Conservation (phyloP, 805 yeast species). For the Barnettozyma wickerhamii region DNA sequence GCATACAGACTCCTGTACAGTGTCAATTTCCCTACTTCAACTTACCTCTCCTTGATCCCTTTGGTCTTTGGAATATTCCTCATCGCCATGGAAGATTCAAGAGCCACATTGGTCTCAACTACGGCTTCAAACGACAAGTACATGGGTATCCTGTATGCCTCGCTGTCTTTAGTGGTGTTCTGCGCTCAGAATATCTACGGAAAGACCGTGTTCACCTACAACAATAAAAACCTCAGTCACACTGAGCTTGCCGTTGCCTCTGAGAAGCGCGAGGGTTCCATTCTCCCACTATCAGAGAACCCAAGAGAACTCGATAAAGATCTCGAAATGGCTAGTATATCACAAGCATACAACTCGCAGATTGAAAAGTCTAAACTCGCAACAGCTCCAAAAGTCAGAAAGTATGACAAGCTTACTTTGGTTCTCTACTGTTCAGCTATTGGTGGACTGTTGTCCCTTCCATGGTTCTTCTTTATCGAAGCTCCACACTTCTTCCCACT, state of each 20-base stretch:
- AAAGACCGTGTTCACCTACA: constrained; percentile 66
- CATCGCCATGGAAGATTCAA: constrained; percentile 29
- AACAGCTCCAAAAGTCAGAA: constrained; percentile 20
- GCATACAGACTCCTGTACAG: constrained; percentile 49
- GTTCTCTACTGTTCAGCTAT: constrained; percentile 72
- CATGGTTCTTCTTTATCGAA: constrained; percentile 68
- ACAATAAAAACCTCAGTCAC: constrained; percentile 23
- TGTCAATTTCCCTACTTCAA: constrained; percentile 45
- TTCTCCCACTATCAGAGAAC: constrained; percentile 7
- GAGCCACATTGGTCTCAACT: constrained; percentile 30
- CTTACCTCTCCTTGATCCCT: constrained; percentile 50
- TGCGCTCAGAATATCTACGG: constrained; percentile 86
- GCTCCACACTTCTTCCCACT: constrained; percentile 31
- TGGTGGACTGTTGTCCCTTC: constrained; percentile 68
- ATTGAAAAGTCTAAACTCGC: constrained; percentile 11
- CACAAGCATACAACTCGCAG: constrained; percentile 13
- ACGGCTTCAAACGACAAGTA: constrained; percentile 39
- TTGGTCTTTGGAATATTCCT: constrained; percentile 49
- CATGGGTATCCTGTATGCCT: constrained; percentile 65
- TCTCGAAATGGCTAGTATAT: constrained; percentile 8
- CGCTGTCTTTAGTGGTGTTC: constrained; percentile 65
- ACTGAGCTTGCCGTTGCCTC: constrained; percentile 20
- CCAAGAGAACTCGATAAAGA: constrained; percentile 9
- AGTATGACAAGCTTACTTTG: constrained; percentile 78
- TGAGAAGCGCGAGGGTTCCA: constrained; percentile 6